A percentile compares a stretch with the other conserved stretches of the same genome.
Conservation (phyloP, 176 grass and related monocot species). For the Rhipidocladum racemiflorum region DNA sequence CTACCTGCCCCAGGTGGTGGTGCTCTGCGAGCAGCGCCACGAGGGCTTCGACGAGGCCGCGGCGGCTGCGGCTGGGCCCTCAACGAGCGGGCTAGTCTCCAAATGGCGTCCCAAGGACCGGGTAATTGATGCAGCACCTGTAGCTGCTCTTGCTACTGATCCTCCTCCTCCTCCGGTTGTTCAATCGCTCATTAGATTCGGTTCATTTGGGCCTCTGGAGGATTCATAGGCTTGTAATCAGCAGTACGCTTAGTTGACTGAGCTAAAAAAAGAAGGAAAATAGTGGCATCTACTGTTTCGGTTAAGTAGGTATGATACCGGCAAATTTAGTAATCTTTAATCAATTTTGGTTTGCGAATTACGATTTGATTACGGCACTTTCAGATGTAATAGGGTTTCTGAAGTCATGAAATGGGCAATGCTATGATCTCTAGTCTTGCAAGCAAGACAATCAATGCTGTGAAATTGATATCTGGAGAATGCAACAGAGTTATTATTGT, state of each 20-base stretch:
- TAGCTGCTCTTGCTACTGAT: background rate
- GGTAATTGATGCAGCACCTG: slow-evolving; percentile 46
- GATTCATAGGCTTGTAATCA: background rate
- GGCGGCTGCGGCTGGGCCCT: slow-evolving; percentile 49
- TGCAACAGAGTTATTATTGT: background rate
- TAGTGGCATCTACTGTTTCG: background rate
- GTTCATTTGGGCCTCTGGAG: too few species aligned
- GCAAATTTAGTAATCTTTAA: background rate
- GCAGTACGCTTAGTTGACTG: background rate
- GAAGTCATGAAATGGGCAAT: background rate
- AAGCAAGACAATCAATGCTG: background rate
- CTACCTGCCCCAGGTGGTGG: slow-evolving; percentile 66
- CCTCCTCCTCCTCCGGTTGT: background rate
- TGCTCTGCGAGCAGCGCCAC: slow-evolving; percentile 80
- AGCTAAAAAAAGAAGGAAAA: slow-evolving; percentile 12
- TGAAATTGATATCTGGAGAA: background rate
- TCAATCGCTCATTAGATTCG: background rate
- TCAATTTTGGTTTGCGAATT: background rate
- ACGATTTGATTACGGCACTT: background rate
- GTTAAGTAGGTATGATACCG: background rate
- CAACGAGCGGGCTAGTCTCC: slow-evolving; percentile 74
- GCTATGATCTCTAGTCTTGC: background rate
- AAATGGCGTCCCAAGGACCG: slow-evolving; percentile 93
- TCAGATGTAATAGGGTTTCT: background rate
- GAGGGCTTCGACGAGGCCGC: slow-evolving; percentile 61